A percentile compares a stretch with the other conserved stretches of the same genome.
Conservation (phyloP, 768 basidiomycete genomes). For the Mycena kentingensis region DNA sequence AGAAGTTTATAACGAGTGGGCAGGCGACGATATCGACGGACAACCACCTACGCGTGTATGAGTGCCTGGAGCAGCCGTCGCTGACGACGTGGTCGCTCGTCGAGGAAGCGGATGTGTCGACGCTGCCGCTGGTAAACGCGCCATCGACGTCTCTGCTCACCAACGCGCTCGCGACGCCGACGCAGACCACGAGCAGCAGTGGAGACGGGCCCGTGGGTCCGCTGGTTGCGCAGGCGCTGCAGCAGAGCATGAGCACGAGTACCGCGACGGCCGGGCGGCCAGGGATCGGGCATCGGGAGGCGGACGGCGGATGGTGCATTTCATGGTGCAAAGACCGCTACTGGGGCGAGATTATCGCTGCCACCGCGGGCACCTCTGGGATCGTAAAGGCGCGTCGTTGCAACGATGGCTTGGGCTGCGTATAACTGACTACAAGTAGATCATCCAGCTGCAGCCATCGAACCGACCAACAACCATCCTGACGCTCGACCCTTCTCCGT, state of each 20-base stretch:
- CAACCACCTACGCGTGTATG: slow-evolving; percentile 85
- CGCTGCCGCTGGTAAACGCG: slow-evolving; percentile 43
- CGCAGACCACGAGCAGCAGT: slow-evolving; percentile 58
- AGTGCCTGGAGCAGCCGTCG: slow-evolving; percentile 78
- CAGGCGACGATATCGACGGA: slow-evolving; percentile 91
- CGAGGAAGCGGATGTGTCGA: slow-evolving; percentile 75
- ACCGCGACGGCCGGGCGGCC: slow-evolving; percentile 31
- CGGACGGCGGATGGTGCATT: slow-evolving; percentile 90
- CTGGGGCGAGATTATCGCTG: slow-evolving; percentile 91
- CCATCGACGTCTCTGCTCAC: slow-evolving; percentile 48
- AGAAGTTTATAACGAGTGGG: background rate
- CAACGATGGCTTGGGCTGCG: too few species aligned
- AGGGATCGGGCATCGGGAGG: slow-evolving; percentile 68
- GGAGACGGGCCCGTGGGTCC: slow-evolving; percentile 60
- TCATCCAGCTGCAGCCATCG: slow-evolving; percentile 72
- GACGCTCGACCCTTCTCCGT: slow-evolving; percentile 55
- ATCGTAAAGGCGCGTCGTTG: slow-evolving; percentile 69
- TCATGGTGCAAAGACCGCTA: slow-evolving; percentile 96
- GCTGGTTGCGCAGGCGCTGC: slow-evolving; percentile 65
- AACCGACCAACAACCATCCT: slow-evolving; percentile 69
- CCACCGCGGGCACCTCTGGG: slow-evolving; percentile 69
- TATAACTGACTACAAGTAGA: too few species aligned
- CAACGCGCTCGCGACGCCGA: slow-evolving; percentile 68
- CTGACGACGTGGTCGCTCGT: slow-evolving; percentile 74
- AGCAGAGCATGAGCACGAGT: slow-evolving; percentile 45